Evolutionary conservation across 1,139 yeast genomes (phyloP).

Genomic region (Protomyces arabidopsidicola): DNA sequence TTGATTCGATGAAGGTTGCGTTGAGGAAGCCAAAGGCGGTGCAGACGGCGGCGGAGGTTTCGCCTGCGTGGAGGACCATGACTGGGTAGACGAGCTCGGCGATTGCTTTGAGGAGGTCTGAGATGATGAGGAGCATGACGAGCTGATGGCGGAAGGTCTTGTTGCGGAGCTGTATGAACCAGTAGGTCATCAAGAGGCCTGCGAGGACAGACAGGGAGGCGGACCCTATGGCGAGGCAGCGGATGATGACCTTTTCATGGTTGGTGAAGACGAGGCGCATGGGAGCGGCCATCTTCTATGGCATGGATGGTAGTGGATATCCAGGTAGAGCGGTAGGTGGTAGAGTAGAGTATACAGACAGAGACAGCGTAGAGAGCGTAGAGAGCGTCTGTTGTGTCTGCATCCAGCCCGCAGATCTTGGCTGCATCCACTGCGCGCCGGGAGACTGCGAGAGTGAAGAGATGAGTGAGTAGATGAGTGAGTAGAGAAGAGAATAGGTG

Average conservation of each 20-base stretch:
- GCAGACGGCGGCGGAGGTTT: conserved; percentile 51
- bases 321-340: too few species aligned
- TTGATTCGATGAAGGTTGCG: conserved; percentile 77
- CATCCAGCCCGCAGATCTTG: too few species aligned
- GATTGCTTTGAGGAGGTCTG: conserved; percentile 71
- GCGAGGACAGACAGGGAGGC: conserved; percentile 7
- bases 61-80: conserved; percentile 49
- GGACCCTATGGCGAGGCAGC: neutral
- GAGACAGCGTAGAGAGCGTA: too few species aligned
- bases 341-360: too few species aligned
- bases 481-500: too few species aligned
- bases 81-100: conserved; percentile 69
- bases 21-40: conserved; percentile 82
- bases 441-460: too few species aligned
- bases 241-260: neutral
- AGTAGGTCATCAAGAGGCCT: conserved; percentile 4
- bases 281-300: neutral
- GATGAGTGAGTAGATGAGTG: too few species aligned
- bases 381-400: too few species aligned
- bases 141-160: conserved; percentile 23
- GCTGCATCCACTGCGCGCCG: too few species aligned
- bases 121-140: conserved; percentile 52
- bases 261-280: neutral
- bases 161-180: conserved; percentile 6
- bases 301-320: too few species aligned